Base-by-base conservation (phyloP, 2,329 filamentous ascomycete genomes). In the Hypoxylon rubiginosum region DNA sequence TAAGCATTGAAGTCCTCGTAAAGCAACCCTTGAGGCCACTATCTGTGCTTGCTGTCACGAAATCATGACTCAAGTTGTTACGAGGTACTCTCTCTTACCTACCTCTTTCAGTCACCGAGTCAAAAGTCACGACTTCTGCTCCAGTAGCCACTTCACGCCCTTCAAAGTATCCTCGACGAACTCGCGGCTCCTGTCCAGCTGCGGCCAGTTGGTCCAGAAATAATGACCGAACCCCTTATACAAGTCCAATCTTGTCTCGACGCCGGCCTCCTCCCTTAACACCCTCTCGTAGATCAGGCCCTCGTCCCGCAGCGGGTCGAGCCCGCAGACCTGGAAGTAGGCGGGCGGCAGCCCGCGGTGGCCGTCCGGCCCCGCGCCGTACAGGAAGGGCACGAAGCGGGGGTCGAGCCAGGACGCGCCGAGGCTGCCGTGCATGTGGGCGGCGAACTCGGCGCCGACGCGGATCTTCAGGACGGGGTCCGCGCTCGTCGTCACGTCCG, bases 301-400 rank as follows among this genome's bases (percentile, higher is more conserved):
- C 58, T 87, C 85, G 62, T 88, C 86, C 3, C 86, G 75, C 2
- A 85, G 66, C 0, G 81, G 81, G 70, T 88, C 86, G 62, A 83
- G 64, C 10, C 85, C 85, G 64, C 79, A 81, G 0, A 86, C 77
- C 69, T 86, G 83, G 1, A 88, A 74, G 71, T 85, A 87, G 0
- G 82, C 79, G 2, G 76, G 78, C 4, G 84, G 84, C 24, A 85
- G 73, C 3, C 69, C 76, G 2, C 68, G 65, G 52, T 81, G 75
- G 9, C 69, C 71, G 6, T 43, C 32, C 6, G 65, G 55, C 11
- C 26, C 32, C n/a, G 45, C 55, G 8, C 72, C 69, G 39, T 68
- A 74, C 3, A 63, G 64, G 24, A 74, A 71, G 5, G 72, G 72
- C 28, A 67, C 68, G 19, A 71, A 36, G 17, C 67, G 70, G 19